Conservation (phyloP, 441 rosid genomes). For the Gossypium davidsonii region DNA sequence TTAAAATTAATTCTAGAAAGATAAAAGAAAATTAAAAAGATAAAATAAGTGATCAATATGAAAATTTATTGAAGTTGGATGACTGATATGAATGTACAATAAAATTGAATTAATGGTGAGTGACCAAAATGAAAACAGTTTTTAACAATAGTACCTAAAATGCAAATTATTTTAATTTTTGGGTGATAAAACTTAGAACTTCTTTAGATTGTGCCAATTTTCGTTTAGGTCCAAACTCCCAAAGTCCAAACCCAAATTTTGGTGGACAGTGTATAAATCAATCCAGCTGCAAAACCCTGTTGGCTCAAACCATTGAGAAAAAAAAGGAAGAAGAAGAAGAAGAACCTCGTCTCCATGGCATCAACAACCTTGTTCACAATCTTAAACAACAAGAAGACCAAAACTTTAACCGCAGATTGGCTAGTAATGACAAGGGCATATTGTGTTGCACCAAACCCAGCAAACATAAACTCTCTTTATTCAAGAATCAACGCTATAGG, state of each 20-base stretch:
- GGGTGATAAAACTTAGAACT: too few relatives aligned
- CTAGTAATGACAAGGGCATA: slow-evolving; percentile 6
- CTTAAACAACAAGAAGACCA: slow-evolving; percentile 11
- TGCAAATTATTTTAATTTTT: too few relatives aligned
- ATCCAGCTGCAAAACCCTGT: neutral
- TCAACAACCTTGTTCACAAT: neutral
- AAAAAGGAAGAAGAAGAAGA: neutral
- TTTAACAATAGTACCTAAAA: too few relatives aligned
- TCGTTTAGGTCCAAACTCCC: neutral
- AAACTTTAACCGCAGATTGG: slow-evolving; percentile 8
- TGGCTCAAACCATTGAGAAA: neutral
- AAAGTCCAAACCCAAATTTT: neutral
- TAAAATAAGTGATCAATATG: too few relatives aligned
- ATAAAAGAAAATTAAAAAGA: too few relatives aligned
- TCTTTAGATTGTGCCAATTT: neutral
- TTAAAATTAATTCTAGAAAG: too few relatives aligned
- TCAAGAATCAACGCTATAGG: slow-evolving; percentile 37
- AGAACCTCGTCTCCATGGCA: neutral
- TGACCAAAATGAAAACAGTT: too few relatives aligned
- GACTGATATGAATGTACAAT: too few relatives aligned
- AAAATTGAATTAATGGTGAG: too few relatives aligned
- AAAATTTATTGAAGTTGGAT: too few relatives aligned
- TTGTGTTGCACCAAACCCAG: neutral
- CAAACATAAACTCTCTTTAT: slow-evolving; percentile 20
- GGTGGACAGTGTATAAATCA: neutral